phyloP scores from a whole-genome alignment of 352 stramenopile species.

The Pythium grandisporangium region DNA sequence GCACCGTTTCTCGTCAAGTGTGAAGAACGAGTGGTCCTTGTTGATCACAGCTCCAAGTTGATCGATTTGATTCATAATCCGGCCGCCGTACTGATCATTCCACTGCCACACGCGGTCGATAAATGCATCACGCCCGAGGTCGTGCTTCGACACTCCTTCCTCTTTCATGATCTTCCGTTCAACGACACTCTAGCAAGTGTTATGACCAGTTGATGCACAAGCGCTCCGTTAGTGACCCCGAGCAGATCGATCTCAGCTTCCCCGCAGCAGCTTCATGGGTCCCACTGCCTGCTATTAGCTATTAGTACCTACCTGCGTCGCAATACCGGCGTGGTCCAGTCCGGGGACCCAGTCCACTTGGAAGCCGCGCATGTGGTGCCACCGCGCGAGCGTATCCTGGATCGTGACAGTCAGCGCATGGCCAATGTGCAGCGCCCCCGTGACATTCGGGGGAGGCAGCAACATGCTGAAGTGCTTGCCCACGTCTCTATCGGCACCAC shows the following conservation, averaged over 20 bases:
- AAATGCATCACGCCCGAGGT: slow-evolving; percentile 97
- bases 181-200: slow-evolving; percentile 96
- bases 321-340: slow-evolving; percentile 98
- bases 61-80: slow-evolving; percentile 95
- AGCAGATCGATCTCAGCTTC: too few species aligned
- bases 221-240: not conserved
- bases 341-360: slow-evolving; percentile 96
- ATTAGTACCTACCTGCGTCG: too few species aligned
- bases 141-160: slow-evolving; percentile 81
- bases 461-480: slow-evolving; percentile 61
- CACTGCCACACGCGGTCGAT: slow-evolving; percentile 96
- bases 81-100: slow-evolving; percentile 96
- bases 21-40: slow-evolving; percentile 97
- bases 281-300: too few species aligned
- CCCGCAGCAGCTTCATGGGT: not conserved
- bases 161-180: slow-evolving; percentile 98
- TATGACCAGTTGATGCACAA: too few species aligned
- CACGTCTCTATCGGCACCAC: not conserved
- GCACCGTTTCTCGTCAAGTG: slow-evolving; percentile 94
- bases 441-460: slow-evolving; percentile 97
- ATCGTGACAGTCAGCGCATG: slow-evolving; percentile 97
- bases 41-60: slow-evolving; percentile 93
- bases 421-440: slow-evolving; percentile 95
- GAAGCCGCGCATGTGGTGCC: slow-evolving; percentile 98
- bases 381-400: slow-evolving; percentile 94